These are phyloP conservation scores for Metarhizium rileyi DNA, from an alignment of 2,329 filamentous ascomycete genomes.

Conservation along the genomic window DNA sequence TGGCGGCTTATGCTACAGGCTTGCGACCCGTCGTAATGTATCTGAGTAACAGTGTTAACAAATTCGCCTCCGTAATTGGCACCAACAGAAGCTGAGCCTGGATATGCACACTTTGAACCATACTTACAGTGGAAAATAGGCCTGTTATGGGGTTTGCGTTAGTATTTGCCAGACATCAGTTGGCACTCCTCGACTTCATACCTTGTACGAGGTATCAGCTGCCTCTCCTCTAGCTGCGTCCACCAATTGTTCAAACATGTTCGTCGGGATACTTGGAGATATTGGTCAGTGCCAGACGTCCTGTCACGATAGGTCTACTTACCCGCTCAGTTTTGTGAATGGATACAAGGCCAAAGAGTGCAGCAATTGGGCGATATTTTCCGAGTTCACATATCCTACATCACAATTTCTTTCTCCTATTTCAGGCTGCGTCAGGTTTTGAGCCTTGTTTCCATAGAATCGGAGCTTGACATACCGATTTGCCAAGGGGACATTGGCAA, in stretches of 20 bases:
- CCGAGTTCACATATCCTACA: conserved; percentile 44
- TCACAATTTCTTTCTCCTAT: conserved; percentile 39
- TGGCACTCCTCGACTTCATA: conserved; percentile 18
- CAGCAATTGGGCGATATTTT: conserved; percentile 44
- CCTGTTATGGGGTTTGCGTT: conserved; percentile 24
- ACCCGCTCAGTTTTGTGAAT: conserved; percentile 41
- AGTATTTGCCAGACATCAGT: neutral
- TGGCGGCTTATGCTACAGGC: conserved; percentile 21
- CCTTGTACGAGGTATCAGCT: conserved; percentile 45
- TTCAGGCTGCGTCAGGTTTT: neutral
- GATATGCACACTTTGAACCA: neutral
- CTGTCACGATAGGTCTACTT: conserved; percentile 13
- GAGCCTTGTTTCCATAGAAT: neutral
- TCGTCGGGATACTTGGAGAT: conserved; percentile 39
- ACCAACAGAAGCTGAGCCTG: neutral
- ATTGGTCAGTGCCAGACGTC: neutral
- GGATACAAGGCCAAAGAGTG: conserved; percentile 47
- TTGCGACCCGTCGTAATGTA: conserved; percentile 56
- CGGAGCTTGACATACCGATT: conserved; percentile 35
- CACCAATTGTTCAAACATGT: conserved; percentile 48
- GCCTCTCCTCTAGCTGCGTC: conserved; percentile 46
- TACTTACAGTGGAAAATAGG: conserved; percentile 53
- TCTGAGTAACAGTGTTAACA: conserved; percentile 22
- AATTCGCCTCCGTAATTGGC: neutral
- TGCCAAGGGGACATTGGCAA: conserved; percentile 64